Evolutionary conservation across 1,139 yeast species (phyloP).

Genomic region (Geotrichum siamense): DNA sequence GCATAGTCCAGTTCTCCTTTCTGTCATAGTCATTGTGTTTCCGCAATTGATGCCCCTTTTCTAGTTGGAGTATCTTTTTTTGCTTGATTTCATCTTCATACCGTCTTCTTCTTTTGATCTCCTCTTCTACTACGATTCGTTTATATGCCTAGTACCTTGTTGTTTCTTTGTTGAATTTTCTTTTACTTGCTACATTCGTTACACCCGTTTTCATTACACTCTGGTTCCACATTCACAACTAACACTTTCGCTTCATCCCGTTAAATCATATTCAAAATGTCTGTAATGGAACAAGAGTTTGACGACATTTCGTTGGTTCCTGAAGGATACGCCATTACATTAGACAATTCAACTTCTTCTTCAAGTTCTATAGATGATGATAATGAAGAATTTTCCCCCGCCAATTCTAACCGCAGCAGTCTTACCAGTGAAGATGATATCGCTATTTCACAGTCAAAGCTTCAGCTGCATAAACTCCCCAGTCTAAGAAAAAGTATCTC

Average conservation of each 20-base stretch:
- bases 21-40: background rate
- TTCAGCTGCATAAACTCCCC: background rate
- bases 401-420: conserved; percentile 15
- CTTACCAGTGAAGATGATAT: conserved; percentile 19
- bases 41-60: no score
- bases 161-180: no score
- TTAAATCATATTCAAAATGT: no score
- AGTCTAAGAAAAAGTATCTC: conserved; percentile 4
- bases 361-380: conserved; percentile 1
- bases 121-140: no score
- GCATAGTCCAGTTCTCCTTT: background rate
- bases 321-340: conserved; percentile 1
- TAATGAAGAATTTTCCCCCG: conserved; percentile 4
- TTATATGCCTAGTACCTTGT: no score
- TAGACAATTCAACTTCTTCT: conserved; percentile 19
- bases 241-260: background rate
- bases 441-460: background rate
- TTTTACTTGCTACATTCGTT: no score
- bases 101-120: no score
- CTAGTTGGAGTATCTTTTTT: no score
- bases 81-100: no score
- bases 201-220: no score
- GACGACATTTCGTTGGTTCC: conserved; percentile 26
- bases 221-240: no score
- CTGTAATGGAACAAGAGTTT: conserved; percentile 24